Conservation (phyloP, 2,329 filamentous ascomycete genomes). For the Penicillium sp. region DNA sequence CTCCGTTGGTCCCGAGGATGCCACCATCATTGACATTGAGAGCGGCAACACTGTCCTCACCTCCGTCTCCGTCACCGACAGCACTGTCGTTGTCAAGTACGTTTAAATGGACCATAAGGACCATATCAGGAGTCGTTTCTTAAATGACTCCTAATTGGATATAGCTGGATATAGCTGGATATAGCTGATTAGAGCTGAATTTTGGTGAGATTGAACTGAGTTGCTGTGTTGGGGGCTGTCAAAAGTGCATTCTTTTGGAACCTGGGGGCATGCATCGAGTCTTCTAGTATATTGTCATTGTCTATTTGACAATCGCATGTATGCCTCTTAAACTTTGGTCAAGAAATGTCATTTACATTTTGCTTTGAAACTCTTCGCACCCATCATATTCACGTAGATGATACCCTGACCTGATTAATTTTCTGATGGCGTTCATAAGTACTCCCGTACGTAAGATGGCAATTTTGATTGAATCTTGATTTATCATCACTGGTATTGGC, state of each 20-base stretch:
- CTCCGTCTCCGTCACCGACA: slow-evolving; percentile 20
- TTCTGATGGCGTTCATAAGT: neutral
- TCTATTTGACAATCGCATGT: neutral
- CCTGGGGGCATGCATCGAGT: neutral
- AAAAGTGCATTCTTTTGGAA: neutral
- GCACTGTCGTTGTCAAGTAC: slow-evolving; percentile 27
- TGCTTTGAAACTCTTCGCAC: neutral
- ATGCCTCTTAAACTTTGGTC: neutral
- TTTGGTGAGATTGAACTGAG: neutral
- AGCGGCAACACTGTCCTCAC: slow-evolving; percentile 41
- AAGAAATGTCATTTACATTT: neutral
- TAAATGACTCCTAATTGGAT: neutral
- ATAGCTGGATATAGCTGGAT: neutral
- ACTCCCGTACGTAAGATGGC: neutral
- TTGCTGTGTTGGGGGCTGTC: neutral
- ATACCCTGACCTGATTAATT: neutral
- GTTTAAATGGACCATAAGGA: slow-evolving; percentile 11
- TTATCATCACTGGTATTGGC: neutral
- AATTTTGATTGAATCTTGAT: neutral
- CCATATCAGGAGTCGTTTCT: neutral
- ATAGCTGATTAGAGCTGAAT: neutral
- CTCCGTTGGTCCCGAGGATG: slow-evolving; percentile 37
- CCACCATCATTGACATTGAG: slow-evolving; percentile 48
- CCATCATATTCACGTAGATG: neutral
- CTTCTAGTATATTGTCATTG: neutral